Evolutionary conservation across 768 basidiomycete species (phyloP).

Genomic region (Suillus bovinus): DNA sequence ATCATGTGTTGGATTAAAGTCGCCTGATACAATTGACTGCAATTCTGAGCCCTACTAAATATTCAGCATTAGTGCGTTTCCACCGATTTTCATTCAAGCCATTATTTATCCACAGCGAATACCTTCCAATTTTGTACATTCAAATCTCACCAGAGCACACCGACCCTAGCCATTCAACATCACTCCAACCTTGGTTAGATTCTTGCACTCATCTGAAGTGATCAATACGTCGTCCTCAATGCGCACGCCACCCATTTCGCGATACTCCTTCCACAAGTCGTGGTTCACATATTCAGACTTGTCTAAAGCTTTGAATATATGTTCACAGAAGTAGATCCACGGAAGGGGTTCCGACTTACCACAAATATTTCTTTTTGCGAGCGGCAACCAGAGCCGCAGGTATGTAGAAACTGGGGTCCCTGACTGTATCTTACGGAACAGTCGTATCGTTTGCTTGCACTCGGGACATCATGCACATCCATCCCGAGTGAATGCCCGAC

Average conservation of each 20-base stretch:
- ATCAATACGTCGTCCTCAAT: slow-evolving; percentile 93
- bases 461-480: slow-evolving; percentile 88
- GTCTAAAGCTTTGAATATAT: slow-evolving; percentile 40
- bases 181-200: slow-evolving; percentile 83
- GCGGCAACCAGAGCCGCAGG: slow-evolving; percentile 71
- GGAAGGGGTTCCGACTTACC: too few species aligned
- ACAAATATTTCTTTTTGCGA: too few species aligned
- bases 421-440: slow-evolving; percentile 34
- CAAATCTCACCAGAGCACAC: slow-evolving; percentile 68
- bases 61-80: not conserved
- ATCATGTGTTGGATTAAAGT: too few species aligned
- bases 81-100: not conserved
- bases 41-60: not conserved
- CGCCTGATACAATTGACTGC: too few species aligned
- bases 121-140: slow-evolving; percentile 8
- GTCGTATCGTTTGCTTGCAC: slow-evolving; percentile 73
- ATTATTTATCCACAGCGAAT: not conserved
- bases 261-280: slow-evolving; percentile 67
- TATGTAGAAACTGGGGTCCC: slow-evolving; percentile 77
- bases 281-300: slow-evolving; percentile 38
- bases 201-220: slow-evolving; percentile 71
- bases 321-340: slow-evolving; percentile 81
- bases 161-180: slow-evolving; percentile 77
- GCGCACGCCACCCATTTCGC: slow-evolving; percentile 84
- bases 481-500: slow-evolving; percentile 88